Conservation (phyloP, 768 basidiomycete genomes). For the Floccularia luteovirens region DNA sequence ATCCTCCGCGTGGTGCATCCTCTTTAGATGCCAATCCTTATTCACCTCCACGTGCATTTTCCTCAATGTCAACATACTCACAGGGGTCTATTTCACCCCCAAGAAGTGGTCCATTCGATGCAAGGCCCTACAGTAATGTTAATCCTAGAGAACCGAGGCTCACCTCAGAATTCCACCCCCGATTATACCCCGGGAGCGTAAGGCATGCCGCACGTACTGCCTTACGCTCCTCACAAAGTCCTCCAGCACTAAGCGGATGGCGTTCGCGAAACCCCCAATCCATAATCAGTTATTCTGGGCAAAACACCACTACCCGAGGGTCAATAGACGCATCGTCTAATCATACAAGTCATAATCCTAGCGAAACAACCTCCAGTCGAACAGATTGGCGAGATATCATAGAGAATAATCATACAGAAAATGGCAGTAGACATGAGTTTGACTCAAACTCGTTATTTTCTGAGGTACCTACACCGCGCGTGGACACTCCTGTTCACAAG, state of each 20-base stretch:
- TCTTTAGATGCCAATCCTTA: too few species aligned
- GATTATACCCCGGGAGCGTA: constrained; percentile 18
- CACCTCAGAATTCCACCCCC: constrained; percentile 12
- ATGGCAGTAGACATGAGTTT: not conserved
- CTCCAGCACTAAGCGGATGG: not conserved
- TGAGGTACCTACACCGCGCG: constrained; percentile 7
- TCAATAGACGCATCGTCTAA: too few species aligned
- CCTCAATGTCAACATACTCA: not conserved
- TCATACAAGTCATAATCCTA: too few species aligned
- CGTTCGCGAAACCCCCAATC: not conserved
- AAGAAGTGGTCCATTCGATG: not conserved
- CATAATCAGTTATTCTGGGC: too few species aligned
- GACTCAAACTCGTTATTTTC: constrained; percentile 1
- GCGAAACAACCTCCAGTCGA: too few species aligned
- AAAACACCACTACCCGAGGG: too few species aligned
- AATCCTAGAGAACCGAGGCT: not conserved
- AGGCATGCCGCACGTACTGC: constrained; percentile 11
- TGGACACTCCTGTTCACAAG: constrained; percentile 2
- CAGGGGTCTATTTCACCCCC: not conserved
- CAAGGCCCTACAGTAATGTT: not conserved
- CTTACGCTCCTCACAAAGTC: not conserved
- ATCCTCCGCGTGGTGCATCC: too few species aligned
- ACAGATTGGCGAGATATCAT: too few species aligned
- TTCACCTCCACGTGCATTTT: too few species aligned
- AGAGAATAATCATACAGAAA: too few species aligned